Percentiles rank a stretch among this genome's conserved stretches.
Conservation (phyloP, 139 green algal genomes). For the Penium margaritaceum region DNA sequence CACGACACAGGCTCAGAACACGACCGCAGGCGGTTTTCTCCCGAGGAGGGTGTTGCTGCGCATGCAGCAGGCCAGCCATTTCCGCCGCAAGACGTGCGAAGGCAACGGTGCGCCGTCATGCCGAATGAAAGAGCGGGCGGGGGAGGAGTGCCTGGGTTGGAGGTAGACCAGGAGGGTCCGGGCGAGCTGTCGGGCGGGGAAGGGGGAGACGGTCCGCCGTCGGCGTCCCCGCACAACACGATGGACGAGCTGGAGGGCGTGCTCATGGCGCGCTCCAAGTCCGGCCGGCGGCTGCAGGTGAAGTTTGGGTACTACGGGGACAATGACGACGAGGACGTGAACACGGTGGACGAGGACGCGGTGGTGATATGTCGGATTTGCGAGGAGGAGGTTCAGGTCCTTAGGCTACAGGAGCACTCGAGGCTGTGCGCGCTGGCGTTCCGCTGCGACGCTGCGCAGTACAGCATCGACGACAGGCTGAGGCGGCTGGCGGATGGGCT, state of each 20-base stretch:
- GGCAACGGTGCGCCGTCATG: not conserved
- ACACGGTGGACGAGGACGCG: conserved; percentile 7
- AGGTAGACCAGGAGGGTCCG: not conserved
- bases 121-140: not conserved
- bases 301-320: conserved; percentile 10
- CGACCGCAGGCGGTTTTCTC: too few relatives aligned
- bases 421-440: conserved; percentile 10
- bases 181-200: not conserved
- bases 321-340: conserved; percentile 28
- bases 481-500: not conserved
- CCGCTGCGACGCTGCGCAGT: conserved; percentile 9
- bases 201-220: not conserved
- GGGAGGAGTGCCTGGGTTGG: not conserved
- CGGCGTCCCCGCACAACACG: not conserved
- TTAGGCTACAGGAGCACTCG: conserved; percentile 5
- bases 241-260: not conserved
- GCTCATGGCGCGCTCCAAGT: not conserved
- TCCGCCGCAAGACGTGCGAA: not conserved
- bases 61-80: too few relatives aligned
- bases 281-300: not conserved
- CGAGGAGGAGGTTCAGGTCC: conserved; percentile 4
- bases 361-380: conserved; percentile 22
- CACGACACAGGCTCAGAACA: too few relatives aligned
- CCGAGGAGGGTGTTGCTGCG: too few relatives aligned
- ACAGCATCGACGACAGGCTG: conserved; percentile 5